These are phyloP conservation scores for Aulographum hederae DNA, from an alignment of 2,329 filamentous ascomycete species.

Conservation along the genomic window DNA sequence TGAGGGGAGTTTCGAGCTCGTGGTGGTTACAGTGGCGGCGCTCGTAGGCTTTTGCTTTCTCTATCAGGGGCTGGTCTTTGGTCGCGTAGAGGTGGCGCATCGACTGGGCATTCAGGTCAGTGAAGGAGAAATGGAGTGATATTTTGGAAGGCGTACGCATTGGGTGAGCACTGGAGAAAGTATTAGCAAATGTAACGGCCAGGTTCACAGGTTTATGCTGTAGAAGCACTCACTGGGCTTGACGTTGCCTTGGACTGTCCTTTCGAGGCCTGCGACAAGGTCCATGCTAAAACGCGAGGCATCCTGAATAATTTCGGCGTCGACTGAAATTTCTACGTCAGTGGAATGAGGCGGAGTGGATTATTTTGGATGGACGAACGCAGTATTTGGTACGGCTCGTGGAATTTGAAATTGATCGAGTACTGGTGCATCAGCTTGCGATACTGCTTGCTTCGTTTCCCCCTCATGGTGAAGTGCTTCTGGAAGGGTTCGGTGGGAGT, in stretches of 20 bases:
- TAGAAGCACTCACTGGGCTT: conserved; percentile 47
- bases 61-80: conserved; percentile 42
- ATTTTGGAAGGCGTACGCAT: conserved; percentile 53
- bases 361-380: conserved; percentile 5
- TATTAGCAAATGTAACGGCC: background rate
- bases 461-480: conserved; percentile 34
- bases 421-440: conserved; percentile 91
- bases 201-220: background rate
- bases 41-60: conserved; percentile 57
- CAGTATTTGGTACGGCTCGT: conserved; percentile 84
- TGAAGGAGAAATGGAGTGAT: no score
- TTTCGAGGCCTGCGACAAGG: conserved; percentile 54
- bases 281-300: conserved; percentile 80
- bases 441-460: conserved; percentile 55
- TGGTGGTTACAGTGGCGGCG: conserved; percentile 64
- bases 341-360: conserved; percentile 2
- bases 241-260: conserved; percentile 71
- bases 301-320: conserved; percentile 70
- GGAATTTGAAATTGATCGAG: conserved; percentile 72
- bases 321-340: conserved; percentile 33
- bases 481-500: background rate
- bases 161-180: conserved; percentile 49
- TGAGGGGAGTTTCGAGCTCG: conserved; percentile 52
- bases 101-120: no score
- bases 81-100: conserved; percentile 8